Evolutionary conservation across 2,329 filamentous ascomycete species (phyloP).

Genomic region (Xylariaceae sp.): DNA sequence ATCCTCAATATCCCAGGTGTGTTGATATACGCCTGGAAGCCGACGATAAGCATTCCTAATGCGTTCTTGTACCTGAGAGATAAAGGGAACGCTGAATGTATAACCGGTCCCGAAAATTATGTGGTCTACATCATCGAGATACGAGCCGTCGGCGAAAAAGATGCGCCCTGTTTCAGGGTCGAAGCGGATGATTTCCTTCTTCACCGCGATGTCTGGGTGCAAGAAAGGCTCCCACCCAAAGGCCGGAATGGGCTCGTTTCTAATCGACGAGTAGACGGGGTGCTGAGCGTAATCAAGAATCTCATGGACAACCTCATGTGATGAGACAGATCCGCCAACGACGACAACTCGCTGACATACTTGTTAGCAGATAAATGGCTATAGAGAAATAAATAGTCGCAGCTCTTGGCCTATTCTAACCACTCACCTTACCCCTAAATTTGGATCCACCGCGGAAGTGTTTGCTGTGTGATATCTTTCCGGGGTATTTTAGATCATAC

Average conservation of each 20-base stretch:
- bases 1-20: slow-evolving; percentile 41
- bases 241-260: slow-evolving; percentile 50
- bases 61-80: slow-evolving; percentile 49
- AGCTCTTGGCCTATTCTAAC: background rate
- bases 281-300: slow-evolving; percentile 48
- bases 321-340: slow-evolving; percentile 61
- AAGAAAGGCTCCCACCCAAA: slow-evolving; percentile 61
- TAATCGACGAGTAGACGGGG: slow-evolving; percentile 52
- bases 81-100: slow-evolving; percentile 58
- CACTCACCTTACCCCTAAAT: slow-evolving; percentile 37
- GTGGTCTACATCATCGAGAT: slow-evolving; percentile 53
- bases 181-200: slow-evolving; percentile 48
- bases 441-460: slow-evolving; percentile 56
- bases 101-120: slow-evolving; percentile 65
- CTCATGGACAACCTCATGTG: slow-evolving; percentile 58
- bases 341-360: slow-evolving; percentile 52
- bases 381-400: too few species aligned
- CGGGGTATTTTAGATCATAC: slow-evolving; percentile 57
- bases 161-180: slow-evolving; percentile 42
- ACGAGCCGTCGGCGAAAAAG: slow-evolving; percentile 55
- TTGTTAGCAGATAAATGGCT: slow-evolving; percentile 2
- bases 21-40: slow-evolving; percentile 41
- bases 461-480: slow-evolving; percentile 66
- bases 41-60: slow-evolving; percentile 42
- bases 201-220: slow-evolving; percentile 50